These are phyloP conservation scores for Beverwykella pulmonaria DNA, from an alignment of 495 filamentous ascomycete species.

Conservation along the genomic window DNA sequence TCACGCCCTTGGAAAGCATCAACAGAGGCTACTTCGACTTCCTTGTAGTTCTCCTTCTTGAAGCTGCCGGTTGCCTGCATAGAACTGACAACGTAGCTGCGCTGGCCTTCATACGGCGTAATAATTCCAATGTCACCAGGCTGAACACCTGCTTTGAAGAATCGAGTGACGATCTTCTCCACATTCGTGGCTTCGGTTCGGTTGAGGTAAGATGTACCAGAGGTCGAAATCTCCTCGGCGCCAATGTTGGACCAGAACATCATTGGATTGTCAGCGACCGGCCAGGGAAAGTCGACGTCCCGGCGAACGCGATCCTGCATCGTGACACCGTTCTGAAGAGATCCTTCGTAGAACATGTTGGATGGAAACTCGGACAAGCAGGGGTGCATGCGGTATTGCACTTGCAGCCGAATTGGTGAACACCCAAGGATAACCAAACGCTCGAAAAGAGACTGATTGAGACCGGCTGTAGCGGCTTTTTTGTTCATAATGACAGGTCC, in stretches of 20 bases:
- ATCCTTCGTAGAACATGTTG: constrained; percentile 99
- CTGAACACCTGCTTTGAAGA: constrained; percentile 98
- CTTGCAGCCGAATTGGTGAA: constrained; percentile 88
- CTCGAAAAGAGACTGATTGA: constrained; percentile 98
- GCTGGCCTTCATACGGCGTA: constrained; percentile 97
- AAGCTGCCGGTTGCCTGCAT: constrained; percentile 98
- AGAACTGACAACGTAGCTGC: constrained; percentile 96
- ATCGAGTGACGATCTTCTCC: constrained; percentile 96
- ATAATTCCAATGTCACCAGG: constrained; percentile 94
- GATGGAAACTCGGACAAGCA: constrained; percentile 97
- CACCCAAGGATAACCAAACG: constrained; percentile 92
- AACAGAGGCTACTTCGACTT: constrained; percentile 97
- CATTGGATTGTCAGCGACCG: constrained; percentile 91
- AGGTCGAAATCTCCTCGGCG: constrained; percentile 96
- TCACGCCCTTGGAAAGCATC: constrained; percentile 99
- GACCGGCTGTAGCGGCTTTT: constrained; percentile 94
- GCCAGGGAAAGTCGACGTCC: constrained; percentile 99
- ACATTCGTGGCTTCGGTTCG: constrained; percentile 96
- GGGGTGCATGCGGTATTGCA: constrained; percentile 99
- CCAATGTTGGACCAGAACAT: constrained; percentile 99
- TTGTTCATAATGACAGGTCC: constrained; percentile 99
- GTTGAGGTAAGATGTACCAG: constrained; percentile 96
- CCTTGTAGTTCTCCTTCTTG: constrained; percentile 98
- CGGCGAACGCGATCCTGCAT: constrained; percentile 82
- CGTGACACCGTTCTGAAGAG: constrained; percentile 95